Evolutionary conservation across 2,329 filamentous ascomycete genomes (phyloP), one percentile per base, ranked within the genome.

Genomic region (Arthrinium phaeospermum): DNA sequence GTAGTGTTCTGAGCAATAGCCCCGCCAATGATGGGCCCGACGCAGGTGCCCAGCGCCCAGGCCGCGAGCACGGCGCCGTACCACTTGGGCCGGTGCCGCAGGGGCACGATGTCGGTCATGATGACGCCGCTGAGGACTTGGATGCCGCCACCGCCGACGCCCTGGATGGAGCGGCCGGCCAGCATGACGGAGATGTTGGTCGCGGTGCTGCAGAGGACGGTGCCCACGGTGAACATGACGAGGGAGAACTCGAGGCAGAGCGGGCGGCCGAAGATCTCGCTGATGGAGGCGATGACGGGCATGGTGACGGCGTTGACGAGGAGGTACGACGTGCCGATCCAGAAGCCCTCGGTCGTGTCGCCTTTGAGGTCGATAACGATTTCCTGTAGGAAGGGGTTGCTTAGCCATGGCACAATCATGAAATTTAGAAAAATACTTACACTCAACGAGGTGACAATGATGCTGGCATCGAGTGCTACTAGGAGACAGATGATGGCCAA

Each of bases 141-240:
- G 69, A 85, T 82, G 8, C 83, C 83, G 3, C 82, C 83, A 14
- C 82, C 83, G 3, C 83, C 83, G 6, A 84, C 75, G 3, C 83
- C 83, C 72, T 85, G 83, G 12, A 85, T 73, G 5, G 79, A 79
- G 0, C 83, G 81, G 0, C 83, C 83, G 5, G 78, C 77, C 8
- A 85, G 80, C 64, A 85, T 77, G 7, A 79, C 74, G 1, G 75
- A 71, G 44, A 85, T 80, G 71, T 74, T 74, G 16, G 78, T 76
- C 0, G 83, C 79, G 7, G 80, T 71, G 24, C 79, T 80, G 72
- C 84, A 85, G 13, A 84, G 73, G 30, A 84, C 75, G 3, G 83
- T 86, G 16, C 85, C 86, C 34, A 79, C 49, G 0, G 81, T 81
- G 75, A 89, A 89, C 74, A 86, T 74, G 1, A 74, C 41, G 14